Base-by-base conservation (phyloP, 2,329 filamentous ascomycete genomes). In the Aspergillus oerlinghausenensis region DNA sequence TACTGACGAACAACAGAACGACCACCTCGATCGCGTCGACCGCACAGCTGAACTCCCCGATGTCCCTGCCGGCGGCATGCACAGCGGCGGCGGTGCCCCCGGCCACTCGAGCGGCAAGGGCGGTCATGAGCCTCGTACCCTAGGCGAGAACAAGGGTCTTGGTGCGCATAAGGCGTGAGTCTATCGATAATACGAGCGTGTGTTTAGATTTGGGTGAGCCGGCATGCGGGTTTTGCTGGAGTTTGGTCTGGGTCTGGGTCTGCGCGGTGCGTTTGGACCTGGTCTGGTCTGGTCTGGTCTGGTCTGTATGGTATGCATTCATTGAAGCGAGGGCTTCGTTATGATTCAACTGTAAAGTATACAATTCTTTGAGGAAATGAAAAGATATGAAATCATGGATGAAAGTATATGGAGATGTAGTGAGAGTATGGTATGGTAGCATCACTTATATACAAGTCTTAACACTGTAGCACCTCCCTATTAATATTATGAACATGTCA, bases 41-140 rank as follows among this genome's bases (percentile, higher is more conserved):
- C 72, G 71, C 60, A 65, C 67, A 25, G 73, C 73, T 10, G 61
- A 64, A 10, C 62, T 76, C 55, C 74, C 74, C 25, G 71, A 74
- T 42, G 64, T 65, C 49, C 68, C 67, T n/a, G 54, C 67, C 25
- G 63, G 67, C 26, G 58, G 69, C 6, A 59, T 65, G 35, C 60
- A 55, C 63, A 68, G 67, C 45, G 67, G 67, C 4, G 55, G 56
- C 5, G 66, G 65, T 11, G 65, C 60, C 40, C 52, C 63, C 14
- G 71, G 70, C 6, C 59, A 65, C 55, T 25, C 55, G 25, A 71
- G 68, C 45, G 73, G 73, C 43, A 75, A 75, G 65, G 73, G 73
- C 5, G 70, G 71, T 1, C 67, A 73, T 40, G 70, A 73, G 26
- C 71, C 73, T 23, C 69, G 70, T 53, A 62, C 65, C 0, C 49